These are phyloP conservation scores for Botrytis pseudocinerea DNA, from an alignment of 2,329 filamentous ascomycete species.

Conservation along the genomic window DNA sequence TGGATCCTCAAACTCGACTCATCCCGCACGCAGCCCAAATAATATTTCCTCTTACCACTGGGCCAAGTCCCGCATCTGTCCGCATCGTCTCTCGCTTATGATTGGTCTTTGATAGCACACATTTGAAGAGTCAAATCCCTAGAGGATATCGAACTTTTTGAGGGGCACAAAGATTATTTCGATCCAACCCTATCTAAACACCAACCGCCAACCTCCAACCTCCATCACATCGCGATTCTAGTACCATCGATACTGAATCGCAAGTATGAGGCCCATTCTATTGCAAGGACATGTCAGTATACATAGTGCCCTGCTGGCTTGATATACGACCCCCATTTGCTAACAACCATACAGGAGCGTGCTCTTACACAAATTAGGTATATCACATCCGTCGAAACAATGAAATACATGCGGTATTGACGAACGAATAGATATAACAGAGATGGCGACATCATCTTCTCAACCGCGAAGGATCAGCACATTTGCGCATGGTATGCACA, in stretches of 20 bases:
- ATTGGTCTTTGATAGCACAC: constrained; percentile 23
- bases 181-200: constrained; percentile 17
- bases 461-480: constrained; percentile 91
- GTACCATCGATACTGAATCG: constrained; percentile 28
- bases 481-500: constrained; percentile 96
- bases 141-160: constrained; percentile 27
- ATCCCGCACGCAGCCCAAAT: not conserved
- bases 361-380: constrained; percentile 93
- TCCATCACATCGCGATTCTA: constrained; percentile 17
- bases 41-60: not conserved
- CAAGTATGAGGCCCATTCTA: constrained; percentile 93
- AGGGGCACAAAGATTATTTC: constrained; percentile 23
- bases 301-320: not conserved
- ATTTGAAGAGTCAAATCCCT: constrained; percentile 23
- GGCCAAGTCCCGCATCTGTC: not conserved
- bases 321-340: constrained; percentile 20
- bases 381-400: constrained; percentile 36
- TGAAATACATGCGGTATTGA: constrained; percentile 29
- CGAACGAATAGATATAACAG: constrained; percentile 68
- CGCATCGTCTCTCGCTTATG: constrained; percentile 18
- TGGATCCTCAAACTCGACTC: not conserved
- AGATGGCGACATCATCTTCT: constrained; percentile 97
- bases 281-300: constrained; percentile 83
- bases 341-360: constrained; percentile 62
- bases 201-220: constrained; percentile 10